Percentiles rank a stretch among this genome's conserved stretches.
These are phyloP conservation scores for Marsdenia floribunda DNA, from an alignment of 257 asterid species.

Conservation along the genomic window DNA sequence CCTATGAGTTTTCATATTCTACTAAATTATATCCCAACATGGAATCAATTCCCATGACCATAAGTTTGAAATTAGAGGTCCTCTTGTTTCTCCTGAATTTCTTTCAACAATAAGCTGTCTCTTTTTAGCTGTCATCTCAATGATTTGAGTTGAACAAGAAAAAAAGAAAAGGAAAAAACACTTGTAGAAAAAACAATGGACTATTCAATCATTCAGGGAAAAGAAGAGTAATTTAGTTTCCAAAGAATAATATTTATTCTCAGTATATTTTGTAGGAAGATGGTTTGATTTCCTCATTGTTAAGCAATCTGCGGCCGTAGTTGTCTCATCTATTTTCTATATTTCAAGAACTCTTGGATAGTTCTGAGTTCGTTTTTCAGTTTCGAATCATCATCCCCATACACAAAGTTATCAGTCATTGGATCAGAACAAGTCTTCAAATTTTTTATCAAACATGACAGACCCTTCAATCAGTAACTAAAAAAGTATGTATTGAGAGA, in stretches of 20 bases:
- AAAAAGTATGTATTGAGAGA: not conserved
- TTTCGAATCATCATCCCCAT: not conserved
- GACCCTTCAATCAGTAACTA: not conserved
- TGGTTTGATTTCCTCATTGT: not conserved
- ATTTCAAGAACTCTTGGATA: not conserved
- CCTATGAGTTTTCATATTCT: constrained; percentile 1
- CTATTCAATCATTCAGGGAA: not conserved
- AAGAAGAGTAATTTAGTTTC: not conserved
- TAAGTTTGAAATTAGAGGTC: constrained; percentile 36
- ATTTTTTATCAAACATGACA: not conserved
- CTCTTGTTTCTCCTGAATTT: constrained; percentile 24
- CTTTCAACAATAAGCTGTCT: not conserved
- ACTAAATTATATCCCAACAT: constrained; percentile 8
- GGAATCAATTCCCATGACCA: constrained; percentile 27
- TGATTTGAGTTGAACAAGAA: constrained; percentile 1
- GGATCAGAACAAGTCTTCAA: not conserved
- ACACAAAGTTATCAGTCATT: not conserved
- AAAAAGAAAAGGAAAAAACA: not conserved
- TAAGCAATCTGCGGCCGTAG: not conserved
- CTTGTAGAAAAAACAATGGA: not conserved
- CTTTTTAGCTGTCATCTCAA: constrained; percentile 20
- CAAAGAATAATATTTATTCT: not conserved
- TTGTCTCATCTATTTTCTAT: not conserved
- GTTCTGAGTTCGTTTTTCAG: not conserved
- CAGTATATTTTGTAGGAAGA: not conserved